A percentile compares a stretch with the other conserved stretches of the same genome.
These are phyloP conservation scores for Dactylis glomerata DNA, from an alignment of 176 grass and related monocot species.

Conservation along the genomic window DNA sequence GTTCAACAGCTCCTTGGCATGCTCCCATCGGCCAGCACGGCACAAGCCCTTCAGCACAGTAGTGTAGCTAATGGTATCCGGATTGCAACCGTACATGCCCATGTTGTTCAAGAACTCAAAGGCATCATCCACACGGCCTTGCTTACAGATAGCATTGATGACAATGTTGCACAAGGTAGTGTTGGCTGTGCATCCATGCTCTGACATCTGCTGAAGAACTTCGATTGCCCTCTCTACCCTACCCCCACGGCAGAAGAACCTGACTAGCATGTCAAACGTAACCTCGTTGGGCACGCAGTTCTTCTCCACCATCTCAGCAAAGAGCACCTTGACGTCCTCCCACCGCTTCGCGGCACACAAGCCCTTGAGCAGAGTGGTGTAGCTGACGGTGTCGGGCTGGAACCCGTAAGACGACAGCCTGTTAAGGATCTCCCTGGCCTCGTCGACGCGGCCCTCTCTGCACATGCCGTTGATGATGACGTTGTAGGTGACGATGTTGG, in stretches of 20 bases:
- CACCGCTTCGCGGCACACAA: constrained; percentile 46
- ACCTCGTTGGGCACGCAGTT: constrained; percentile 51
- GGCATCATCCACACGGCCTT: constrained; percentile 43
- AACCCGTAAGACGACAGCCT: constrained; percentile 47
- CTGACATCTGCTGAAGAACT: constrained; percentile 57
- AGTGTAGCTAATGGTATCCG: constrained; percentile 57
- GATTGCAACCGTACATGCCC: constrained; percentile 34
- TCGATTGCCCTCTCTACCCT: constrained; percentile 53
- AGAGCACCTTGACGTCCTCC: constrained; percentile 48
- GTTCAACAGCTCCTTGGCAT: constrained; percentile 40
- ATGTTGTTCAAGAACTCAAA: constrained; percentile 42
- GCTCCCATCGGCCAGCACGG: constrained; percentile 37
- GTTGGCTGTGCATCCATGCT: constrained; percentile 46
- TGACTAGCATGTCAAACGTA: constrained; percentile 54
- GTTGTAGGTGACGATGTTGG: constrained; percentile 71
- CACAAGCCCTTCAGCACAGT: constrained; percentile 50
- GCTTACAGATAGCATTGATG: constrained; percentile 51
- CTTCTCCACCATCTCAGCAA: constrained; percentile 55
- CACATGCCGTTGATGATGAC: constrained; percentile 71
- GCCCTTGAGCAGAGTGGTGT: constrained; percentile 63
- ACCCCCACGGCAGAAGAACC: constrained; percentile 62
- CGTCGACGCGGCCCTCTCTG: constrained; percentile 49
- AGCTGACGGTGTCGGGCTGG: constrained; percentile 54
- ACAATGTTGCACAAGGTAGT: constrained; percentile 52
- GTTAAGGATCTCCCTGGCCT: constrained; percentile 42